These are phyloP conservation scores for Herpotrichia juniperi DNA, from an alignment of 2,329 filamentous ascomycete species.

Conservation along the genomic window DNA sequence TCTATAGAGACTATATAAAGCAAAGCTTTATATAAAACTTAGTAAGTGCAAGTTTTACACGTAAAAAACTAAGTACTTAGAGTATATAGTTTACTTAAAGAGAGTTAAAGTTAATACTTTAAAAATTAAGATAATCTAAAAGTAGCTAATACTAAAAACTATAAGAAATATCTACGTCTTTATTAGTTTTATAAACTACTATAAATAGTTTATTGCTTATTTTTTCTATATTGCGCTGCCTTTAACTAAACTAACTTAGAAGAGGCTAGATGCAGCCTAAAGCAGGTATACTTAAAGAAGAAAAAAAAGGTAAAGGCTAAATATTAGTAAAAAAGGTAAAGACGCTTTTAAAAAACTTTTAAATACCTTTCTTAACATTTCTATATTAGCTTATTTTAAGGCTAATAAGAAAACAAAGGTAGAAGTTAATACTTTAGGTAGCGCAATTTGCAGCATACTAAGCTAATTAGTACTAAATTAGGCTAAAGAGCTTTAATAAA, in stretches of 20 bases:
- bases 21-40: background rate
- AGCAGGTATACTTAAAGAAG: background rate
- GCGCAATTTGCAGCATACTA: background rate
- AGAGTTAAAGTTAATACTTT: background rate
- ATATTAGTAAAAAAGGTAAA: background rate
- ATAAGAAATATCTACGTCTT: background rate
- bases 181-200: slow-evolving; percentile 2
- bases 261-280: background rate
- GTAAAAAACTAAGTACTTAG: background rate
- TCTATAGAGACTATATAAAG: background rate
- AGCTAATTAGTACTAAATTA: background rate
- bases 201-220: background rate
- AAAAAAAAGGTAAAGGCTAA: background rate
- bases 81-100: background rate
- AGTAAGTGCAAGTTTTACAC: background rate
- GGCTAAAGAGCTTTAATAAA: background rate
- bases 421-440: background rate
- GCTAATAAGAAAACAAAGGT: background rate
- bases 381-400: background rate
- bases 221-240: background rate
- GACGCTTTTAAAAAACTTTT: background rate
- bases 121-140: background rate
- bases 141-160: background rate
- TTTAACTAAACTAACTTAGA: background rate
- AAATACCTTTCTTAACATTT: background rate